A percentile compares a stretch with the other conserved stretches of the same genome.
Conservation (phyloP, 2,329 filamentous ascomycete species). For the Diplocarpon mali region DNA sequence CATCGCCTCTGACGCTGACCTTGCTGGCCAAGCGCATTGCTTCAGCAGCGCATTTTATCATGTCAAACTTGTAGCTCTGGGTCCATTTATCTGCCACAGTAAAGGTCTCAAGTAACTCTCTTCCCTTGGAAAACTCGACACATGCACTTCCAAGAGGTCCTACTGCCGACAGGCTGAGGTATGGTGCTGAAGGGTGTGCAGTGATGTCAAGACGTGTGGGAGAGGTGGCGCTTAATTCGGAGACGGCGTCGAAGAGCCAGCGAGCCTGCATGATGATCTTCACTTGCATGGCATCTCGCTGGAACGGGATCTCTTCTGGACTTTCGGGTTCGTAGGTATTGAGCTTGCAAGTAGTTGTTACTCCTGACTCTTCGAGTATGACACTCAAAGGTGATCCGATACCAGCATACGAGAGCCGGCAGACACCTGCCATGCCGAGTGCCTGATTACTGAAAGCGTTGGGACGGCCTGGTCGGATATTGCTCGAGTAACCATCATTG, state of each 20-base stretch:
- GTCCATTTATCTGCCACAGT: constrained; percentile 47
- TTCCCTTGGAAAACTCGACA: constrained; percentile 54
- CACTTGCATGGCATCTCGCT: constrained; percentile 66
- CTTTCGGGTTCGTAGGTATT: constrained; percentile 74
- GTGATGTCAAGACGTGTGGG: constrained; percentile 63
- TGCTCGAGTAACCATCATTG: constrained; percentile 49
- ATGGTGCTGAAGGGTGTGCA: constrained; percentile 48
- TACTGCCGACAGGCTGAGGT: constrained; percentile 61
- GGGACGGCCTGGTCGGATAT: constrained; percentile 48
- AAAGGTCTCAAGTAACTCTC: constrained; percentile 65
- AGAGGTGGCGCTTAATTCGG: constrained; percentile 49
- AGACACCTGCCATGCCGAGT: constrained; percentile 75
- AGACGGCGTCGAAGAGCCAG: constrained; percentile 60
- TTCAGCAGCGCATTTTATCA: constrained; percentile 73
- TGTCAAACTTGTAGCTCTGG: constrained; percentile 76
- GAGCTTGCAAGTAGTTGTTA: constrained; percentile 82
- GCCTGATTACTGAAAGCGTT: constrained; percentile 77
- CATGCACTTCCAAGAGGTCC: constrained; percentile 49
- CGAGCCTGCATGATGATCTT: constrained; percentile 89
- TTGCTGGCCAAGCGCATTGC: constrained; percentile 93
- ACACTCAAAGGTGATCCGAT: constrained; percentile 73
- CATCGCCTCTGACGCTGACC: constrained; percentile 80
- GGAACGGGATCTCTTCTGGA: constrained; percentile 77
- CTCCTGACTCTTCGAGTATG: constrained; percentile 72
- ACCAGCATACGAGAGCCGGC: constrained; percentile 66